phyloP scores from a whole-genome alignment of 768 basidiomycete species.

The Lactifluus hygrophoroides region DNA sequence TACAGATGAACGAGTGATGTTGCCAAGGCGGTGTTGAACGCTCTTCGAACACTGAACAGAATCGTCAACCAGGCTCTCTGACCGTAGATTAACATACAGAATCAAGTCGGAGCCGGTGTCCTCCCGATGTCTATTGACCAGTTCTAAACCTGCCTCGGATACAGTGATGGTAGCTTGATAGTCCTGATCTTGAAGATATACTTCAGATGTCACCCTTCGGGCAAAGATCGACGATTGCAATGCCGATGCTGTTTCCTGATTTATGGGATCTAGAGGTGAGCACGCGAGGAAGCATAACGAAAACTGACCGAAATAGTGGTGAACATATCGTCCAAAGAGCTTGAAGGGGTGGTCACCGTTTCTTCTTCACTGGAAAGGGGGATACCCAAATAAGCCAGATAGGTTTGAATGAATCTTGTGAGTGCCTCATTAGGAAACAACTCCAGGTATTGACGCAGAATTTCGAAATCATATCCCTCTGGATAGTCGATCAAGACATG shows the following conservation, averaged over 20 bases:
- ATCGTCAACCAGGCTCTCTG: not conserved
- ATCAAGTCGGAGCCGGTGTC: conserved; percentile 47
- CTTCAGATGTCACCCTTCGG: conserved; percentile 52
- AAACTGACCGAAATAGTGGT: conserved; percentile 53
- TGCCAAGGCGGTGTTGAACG: conserved; percentile 64
- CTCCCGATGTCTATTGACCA: conserved; percentile 44
- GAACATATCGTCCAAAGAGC: conserved; percentile 42
- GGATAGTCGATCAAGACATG: not conserved
- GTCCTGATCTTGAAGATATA: conserved; percentile 63
- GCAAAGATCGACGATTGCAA: conserved; percentile 49
- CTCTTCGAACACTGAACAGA: conserved; percentile 46
- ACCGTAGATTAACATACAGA: conserved; percentile 31
- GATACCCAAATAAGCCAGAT: conserved; percentile 54
- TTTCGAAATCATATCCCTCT: conserved; percentile 54
- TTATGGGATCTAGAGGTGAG: not conserved
- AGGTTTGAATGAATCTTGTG: conserved; percentile 52
- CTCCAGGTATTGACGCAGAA: conserved; percentile 50
- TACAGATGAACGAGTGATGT: conserved; percentile 76
- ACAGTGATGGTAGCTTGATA: conserved; percentile 63
- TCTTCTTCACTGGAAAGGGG: conserved; percentile 38
- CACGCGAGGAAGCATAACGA: not conserved
- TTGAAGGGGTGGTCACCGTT: conserved; percentile 19
- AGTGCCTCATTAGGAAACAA: conserved; percentile 58
- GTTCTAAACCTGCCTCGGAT: conserved; percentile 60
- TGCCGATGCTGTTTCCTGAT: conserved; percentile 1